A percentile compares a stretch with the other conserved stretches of the same genome.
Conservation (phyloP, 441 rosid species). For the Viola pubescens region DNA sequence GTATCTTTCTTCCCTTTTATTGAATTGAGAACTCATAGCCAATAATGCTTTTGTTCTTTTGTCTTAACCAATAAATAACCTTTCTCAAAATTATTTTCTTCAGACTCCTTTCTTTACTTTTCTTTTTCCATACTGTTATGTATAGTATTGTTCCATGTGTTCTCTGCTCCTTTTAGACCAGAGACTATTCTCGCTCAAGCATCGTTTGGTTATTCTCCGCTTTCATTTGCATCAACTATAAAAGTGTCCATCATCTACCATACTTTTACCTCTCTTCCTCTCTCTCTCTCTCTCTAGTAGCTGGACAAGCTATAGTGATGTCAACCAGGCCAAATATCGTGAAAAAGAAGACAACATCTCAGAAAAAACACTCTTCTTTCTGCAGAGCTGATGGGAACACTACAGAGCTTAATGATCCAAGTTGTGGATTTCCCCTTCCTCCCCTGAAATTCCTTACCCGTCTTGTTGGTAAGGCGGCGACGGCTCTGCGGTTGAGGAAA, state of each 20-base stretch:
- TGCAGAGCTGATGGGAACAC: constrained; percentile 17
- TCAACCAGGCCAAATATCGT: constrained; percentile 17
- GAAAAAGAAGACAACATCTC: constrained; percentile 19
- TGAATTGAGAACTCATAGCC: neutral
- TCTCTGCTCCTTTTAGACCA: too few species aligned
- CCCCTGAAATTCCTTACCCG: constrained; percentile 39
- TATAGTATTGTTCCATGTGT: too few species aligned
- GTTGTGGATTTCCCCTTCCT: constrained; percentile 45
- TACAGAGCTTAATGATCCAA: constrained; percentile 20
- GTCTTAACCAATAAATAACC: neutral
- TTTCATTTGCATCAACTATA: neutral
- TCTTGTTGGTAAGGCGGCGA: constrained; percentile 33
- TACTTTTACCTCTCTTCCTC: neutral
- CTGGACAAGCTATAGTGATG: constrained; percentile 1
- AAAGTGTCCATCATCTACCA: neutral
- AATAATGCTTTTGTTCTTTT: neutral
- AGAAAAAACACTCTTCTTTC: constrained; percentile 12
- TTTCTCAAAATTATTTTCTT: neutral
- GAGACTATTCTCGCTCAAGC: too few species aligned
- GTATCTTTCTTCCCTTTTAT: neutral
- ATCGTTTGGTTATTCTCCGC: neutral
- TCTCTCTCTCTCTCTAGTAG: neutral
- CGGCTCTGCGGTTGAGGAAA: constrained; percentile 34
- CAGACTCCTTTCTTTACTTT: neutral
- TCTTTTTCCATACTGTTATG: neutral